These are phyloP conservation scores for Phyllosticta citriasiana DNA, from an alignment of 2,329 filamentous ascomycete species.

Conservation along the genomic window DNA sequence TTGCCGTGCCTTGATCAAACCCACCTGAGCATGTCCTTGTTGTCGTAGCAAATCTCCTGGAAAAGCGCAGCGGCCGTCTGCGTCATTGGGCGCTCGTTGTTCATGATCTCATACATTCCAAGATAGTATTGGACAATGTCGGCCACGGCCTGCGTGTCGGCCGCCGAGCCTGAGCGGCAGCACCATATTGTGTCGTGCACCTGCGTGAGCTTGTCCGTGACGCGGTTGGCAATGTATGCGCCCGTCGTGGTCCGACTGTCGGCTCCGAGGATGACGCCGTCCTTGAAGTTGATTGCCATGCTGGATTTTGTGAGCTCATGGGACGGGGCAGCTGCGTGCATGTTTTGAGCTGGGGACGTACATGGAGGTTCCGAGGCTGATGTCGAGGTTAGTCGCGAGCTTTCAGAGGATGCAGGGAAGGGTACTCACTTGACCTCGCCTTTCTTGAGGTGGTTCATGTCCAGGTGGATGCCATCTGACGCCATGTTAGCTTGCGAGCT, in stretches of 20 bases:
- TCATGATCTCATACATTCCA: constrained; percentile 81
- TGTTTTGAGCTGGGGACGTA: constrained; percentile 37
- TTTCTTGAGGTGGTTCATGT: constrained; percentile 98
- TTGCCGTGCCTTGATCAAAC: constrained; percentile 22
- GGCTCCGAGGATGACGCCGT: constrained; percentile 94
- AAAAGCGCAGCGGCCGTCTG: constrained; percentile 93
- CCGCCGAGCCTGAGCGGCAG: constrained; percentile 93
- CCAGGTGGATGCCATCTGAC: constrained; percentile 94
- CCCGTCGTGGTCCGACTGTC: constrained; percentile 97
- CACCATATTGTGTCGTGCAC: constrained; percentile 99
- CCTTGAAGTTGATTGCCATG: constrained; percentile 99
- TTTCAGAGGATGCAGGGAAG: neutral
- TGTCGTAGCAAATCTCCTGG: constrained; percentile 95
- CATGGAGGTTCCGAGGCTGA: constrained; percentile 93
- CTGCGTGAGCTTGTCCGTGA: constrained; percentile 97
- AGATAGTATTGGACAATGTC: constrained; percentile 98
- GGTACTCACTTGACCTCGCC: constrained; percentile 89
- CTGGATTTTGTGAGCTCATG: constrained; percentile 37
- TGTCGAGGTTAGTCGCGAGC: constrained; percentile 5
- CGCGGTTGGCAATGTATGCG: constrained; percentile 96
- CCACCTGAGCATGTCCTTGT: constrained; percentile 88
- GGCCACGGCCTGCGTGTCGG: constrained; percentile 94
- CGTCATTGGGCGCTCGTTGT: constrained; percentile 83
- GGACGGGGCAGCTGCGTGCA: neutral
- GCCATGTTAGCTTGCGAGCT: constrained; percentile 16